Base-by-base conservation (phyloP, 2,329 filamentous ascomycete species). In the Sclerotinia trifoliorum region DNA sequence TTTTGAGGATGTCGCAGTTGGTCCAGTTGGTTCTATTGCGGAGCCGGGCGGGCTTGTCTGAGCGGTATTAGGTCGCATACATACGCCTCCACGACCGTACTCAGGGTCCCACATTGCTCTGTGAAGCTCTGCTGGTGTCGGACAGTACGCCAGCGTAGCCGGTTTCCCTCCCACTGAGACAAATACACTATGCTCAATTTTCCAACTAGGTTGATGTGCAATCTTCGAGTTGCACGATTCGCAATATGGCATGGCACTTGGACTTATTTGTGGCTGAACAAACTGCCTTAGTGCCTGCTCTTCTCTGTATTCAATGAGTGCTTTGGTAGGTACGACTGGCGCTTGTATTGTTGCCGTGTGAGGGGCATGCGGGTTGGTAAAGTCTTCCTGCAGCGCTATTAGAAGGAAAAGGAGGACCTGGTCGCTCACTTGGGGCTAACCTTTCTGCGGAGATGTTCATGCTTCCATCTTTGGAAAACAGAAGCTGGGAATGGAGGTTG, bases 281-380 rank as follows among this genome's bases (percentile, higher is more conserved):
- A 66, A 54, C 24, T 67, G 11, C 17, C 44, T 64, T n/a, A 32
- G 65, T 35, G 57, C 46, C 42, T 61, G 62, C 73, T 75, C 69
- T 42, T 73, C 73, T 61, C 80, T 77, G 80, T 80, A 82, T 32
- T 72, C 71, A 11, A 75, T 69, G 4, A 83, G 76, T 32, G 62
- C 74, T 21, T 76, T 70, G 0, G 81, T 83, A 3, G 81, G 81
- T 26, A 78, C 75, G 67, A 83, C 80, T 5, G 76, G 76, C 5
- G 80, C 77, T 42, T 80, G 80, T 55, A 83, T 80, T 6, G 81
- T 82, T 8, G 78, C 81, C 72, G 82, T 80, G 71, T 82, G 81
- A 17, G 81, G 81, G n/a, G 81, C 77, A 67, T 83, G 81, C 55
- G 81, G 81, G 51, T 82, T 79, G 66, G 81, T 79, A 39, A 82